Evolutionary conservation across 108 stramenopile species (phyloP), one percentile per base, ranked within the genome.

Genomic region (Stephanodiscus triporus): DNA sequence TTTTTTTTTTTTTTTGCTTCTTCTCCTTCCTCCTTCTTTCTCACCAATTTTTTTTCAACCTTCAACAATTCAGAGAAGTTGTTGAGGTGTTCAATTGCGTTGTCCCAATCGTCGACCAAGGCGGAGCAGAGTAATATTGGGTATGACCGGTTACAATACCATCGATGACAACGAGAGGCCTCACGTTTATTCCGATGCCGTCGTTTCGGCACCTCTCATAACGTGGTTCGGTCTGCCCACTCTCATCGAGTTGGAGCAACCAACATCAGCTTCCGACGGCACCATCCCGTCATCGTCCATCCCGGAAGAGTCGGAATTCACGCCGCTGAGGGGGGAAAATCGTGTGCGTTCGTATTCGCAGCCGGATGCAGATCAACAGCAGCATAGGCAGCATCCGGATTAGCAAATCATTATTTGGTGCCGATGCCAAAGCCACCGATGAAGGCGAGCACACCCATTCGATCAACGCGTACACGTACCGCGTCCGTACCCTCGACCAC

Each of bases 191-290:
- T 16, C 72, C 49, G 60, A 60, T 24, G 68, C 73, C 16, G 32
- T 54, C 23, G 80, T 74, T 19, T 80, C 80, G 3, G 43, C 66
- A 5, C 68, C 80, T 20, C 68, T 80, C 22, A 74, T 80, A 8
- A 74, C 80, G 0, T 72, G 72, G 29, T 80, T 74, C 20, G 80
- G 80, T 17, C 63, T 73, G 5, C 80, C 80, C 54, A 80, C 80
- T 24, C 67, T 74, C 45, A 66, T 80, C 43, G 80, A 80, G 49
- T 74, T 70, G 67, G 72, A 73, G 42, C 54, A 54, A 45, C 66
- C 72, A 19, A 49, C 60, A 4, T 34, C 68, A 9, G 40, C 40
- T 40, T 1, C 40, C 40, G 40, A 40, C 9, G 7, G 2, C 63
- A 4, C 63, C 54, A 24, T 20, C 51, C 20, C n/a, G 19, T 53